phyloP scores from a whole-genome alignment of 768 basidiomycete species.

The Gloeostereum incarnatum region DNA sequence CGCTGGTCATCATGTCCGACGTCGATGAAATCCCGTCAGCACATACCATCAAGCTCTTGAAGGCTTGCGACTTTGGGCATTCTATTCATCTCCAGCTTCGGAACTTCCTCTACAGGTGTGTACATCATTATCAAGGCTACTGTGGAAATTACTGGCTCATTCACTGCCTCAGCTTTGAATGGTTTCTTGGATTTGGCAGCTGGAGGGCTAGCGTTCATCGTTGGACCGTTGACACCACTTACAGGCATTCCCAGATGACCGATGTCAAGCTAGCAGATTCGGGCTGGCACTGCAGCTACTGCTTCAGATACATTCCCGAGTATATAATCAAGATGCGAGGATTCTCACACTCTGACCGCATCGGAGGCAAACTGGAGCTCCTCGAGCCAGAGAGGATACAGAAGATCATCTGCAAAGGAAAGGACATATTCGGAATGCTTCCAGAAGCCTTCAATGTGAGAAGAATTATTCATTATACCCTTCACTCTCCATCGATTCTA shows the following conservation, averaged over 20 bases:
- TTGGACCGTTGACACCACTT: constrained; percentile 32
- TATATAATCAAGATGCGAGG: constrained; percentile 51
- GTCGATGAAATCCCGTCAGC: constrained; percentile 52
- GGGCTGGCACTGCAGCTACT: constrained; percentile 67
- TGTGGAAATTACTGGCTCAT: not conserved
- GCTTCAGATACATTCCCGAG: constrained; percentile 51
- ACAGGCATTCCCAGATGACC: constrained; percentile 39
- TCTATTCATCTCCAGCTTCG: constrained; percentile 53
- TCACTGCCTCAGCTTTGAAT: constrained; percentile 36
- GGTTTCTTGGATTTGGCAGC: constrained; percentile 41
- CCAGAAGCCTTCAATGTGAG: constrained; percentile 52
- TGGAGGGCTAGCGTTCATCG: constrained; percentile 48
- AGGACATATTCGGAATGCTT: constrained; percentile 57
- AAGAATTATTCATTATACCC: constrained; percentile 4
- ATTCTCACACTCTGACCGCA: constrained; percentile 55
- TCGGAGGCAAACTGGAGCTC: constrained; percentile 35
- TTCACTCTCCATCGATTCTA: not conserved
- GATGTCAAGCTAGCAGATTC: constrained; percentile 45
- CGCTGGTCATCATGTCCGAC: constrained; percentile 53
- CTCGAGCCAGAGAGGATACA: constrained; percentile 45
- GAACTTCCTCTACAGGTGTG: constrained; percentile 51
- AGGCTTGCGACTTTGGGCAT: constrained; percentile 39
- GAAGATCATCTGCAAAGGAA: constrained; percentile 46
- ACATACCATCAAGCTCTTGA: constrained; percentile 41
- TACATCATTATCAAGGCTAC: not conserved